Evolutionary conservation across 495 filamentous ascomycete species (phyloP), one percentile per base, ranked within the genome.

Genomic region (Cercophora samala): DNA sequence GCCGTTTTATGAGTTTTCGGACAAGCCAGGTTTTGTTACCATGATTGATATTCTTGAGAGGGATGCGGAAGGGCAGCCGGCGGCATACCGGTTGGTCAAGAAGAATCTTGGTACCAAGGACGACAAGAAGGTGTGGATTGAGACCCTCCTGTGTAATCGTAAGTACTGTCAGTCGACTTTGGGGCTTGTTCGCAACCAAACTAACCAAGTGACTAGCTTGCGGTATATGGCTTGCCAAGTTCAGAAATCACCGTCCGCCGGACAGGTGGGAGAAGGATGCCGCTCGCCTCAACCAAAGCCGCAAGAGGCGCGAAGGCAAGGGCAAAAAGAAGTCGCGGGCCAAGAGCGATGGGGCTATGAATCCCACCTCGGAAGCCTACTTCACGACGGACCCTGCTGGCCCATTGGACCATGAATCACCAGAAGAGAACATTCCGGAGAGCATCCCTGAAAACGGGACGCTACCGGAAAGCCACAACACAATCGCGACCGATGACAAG

Each of bases 141-240:
- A 89, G 64, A 81, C 92, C 29, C 79, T 91, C 21, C 84, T 97
- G 24, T 99, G 95, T 81, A 99, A 99, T 78, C 93, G 53, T 56
- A 23, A 56, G 53, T 56, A 5, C 13, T 46, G 37, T 46, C 37
- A 9, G 37, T 13, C 11, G 8, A 46, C 37, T 46, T 46, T 18
- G 13, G 13, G 37, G 6, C 37, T 46, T 46, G 29, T 8, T 46
- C 15, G 13, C 37, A 46, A 46, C 11, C 37, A 46, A 46, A 46
- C 37, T 46, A 46, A 46, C 37, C 2, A 9, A 17, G 37, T 46
- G 37, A 22, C 6, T 23, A 56, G 53, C 95, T 70, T 99, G 95
- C 72, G 95, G 95, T 17, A 84, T 99, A 37, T 99, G 93, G 93
- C 86, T 97, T 66, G 86, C 88, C 54, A 97, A 96, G 70, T 91